Base-by-base conservation (phyloP, 2,329 filamentous ascomycete species). In the Fusarium drepaniforme region DNA sequence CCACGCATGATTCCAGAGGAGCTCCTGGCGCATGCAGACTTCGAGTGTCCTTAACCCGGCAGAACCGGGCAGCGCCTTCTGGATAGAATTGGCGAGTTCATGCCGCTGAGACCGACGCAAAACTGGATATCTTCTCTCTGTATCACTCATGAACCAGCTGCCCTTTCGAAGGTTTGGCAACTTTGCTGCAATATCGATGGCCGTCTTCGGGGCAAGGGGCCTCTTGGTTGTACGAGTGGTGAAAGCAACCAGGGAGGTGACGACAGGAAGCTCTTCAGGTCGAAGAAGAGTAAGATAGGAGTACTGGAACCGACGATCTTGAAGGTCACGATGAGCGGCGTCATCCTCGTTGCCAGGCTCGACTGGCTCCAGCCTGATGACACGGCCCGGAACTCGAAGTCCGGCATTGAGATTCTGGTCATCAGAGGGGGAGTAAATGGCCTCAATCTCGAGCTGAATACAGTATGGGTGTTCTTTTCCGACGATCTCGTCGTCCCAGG, bases 1-100 rank as follows among this genome's bases (percentile, higher is more conserved):
- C 72, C 72, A 75, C 8, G 70, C 70, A 44, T 73, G 70, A 42
- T 73, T 75, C 72, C 67, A 75, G 28, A 75, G 71, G 30, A 71
- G 53, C 58, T 71, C 70, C 35, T 75, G 67, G 33, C 40, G 62
- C 72, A 73, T 73, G 59, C 58, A 68, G 62, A 75, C 53, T 49
- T 68, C 62, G 37, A 73, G 64, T 35, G 70, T 62, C 59, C 67
- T 66, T 64, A 75, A 21, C 33, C 49, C 40, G 21, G 64, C 53
- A 33, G 64, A 56, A 57, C 30, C 46, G n/a, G 70, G 67, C 13
- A 75, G 62, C n/a, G 56, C 63, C 18, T 64, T 35, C 42, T 56
- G 67, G 30, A 73, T 63, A 49, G 64, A 65, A 35, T 71, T 56
- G 64, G 64, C 70, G 35, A 75, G 59, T 35, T 59, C 61, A 64